Evolutionary conservation across 257 asterid genomes (phyloP), one percentile per base, ranked within the genome.

Genomic region (Anisodus tanguticus): DNA sequence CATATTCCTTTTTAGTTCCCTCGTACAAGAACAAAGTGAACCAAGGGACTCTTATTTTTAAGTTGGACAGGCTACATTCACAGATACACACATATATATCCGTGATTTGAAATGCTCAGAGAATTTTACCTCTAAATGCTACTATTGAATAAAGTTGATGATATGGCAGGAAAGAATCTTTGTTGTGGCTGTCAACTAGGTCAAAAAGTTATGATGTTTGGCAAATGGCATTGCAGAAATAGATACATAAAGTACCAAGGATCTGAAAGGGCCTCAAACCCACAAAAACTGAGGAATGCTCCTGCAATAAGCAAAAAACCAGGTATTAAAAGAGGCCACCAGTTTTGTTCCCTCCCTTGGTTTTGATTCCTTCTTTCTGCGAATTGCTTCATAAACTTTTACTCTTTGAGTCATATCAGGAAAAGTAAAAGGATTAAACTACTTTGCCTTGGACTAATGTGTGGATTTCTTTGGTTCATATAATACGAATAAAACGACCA

Each of bases 221-320:
- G 55, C 58, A 66, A 62, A 81, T 81, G 58, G 59, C 74, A 62
- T n/a, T 59, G 76, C 84, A 43, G 84, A 81, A 60, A 81, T 31
- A 19, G 70, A 81, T 60, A 81, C 84, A 43, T 43, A 81, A 81
- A 81, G 74, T 43, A 43, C 8, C n/a, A 59, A 60, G 43, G 83
- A 80, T 60, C 60, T 6, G 41, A 51, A 39, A 45, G 67, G 35
- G 35, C 35, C 35, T 2, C 35, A n/a, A 55, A 60, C 9, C 67
- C 67, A n/a, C 67, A n/a, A n/a, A 59, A 60, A n/a, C 67, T 60
- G 67, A n/a, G 37, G 35, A 22, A 60, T 60, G 67, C 35, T 59
- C 17, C 64, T 26, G 26, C 7, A 59, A 8, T 59, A 59, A 59
- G 17, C 8, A 3, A 59, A 60, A n/a, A n/a, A 7, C 5, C 67